phyloP scores from a whole-genome alignment of 768 basidiomycete genomes.

The Panellus pusillus region DNA sequence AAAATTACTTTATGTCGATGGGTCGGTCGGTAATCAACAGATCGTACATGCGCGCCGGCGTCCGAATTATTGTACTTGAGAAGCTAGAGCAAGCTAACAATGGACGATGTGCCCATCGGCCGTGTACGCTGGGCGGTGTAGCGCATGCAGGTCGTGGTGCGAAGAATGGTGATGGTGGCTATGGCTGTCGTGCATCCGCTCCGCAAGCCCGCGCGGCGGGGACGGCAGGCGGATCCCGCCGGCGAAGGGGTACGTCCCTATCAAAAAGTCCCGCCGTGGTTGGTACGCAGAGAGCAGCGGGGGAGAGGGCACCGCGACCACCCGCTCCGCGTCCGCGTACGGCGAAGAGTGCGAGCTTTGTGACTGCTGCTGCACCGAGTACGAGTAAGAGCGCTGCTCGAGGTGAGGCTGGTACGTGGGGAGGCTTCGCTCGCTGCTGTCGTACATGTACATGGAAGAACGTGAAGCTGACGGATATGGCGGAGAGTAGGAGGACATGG shows the following conservation, averaged over 20 bases:
- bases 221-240: slow-evolving; percentile 18
- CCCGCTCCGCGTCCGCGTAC: background rate
- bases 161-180: slow-evolving; percentile 7
- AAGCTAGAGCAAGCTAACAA: background rate
- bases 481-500: background rate
- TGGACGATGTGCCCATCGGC: slow-evolving; percentile 15
- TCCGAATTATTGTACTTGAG: background rate
- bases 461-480: slow-evolving; percentile 12
- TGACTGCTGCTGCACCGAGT: background rate
- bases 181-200: slow-evolving; percentile 1
- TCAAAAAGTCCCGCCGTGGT: slow-evolving; percentile 6
- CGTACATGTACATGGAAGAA: slow-evolving; percentile 19
- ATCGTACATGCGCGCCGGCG: background rate
- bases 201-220: slow-evolving; percentile 16
- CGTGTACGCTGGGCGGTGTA: slow-evolving; percentile 15
- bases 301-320: background rate
- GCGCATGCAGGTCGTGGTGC: slow-evolving; percentile 20
- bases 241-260: slow-evolving; percentile 1
- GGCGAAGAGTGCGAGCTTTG: background rate
- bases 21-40: background rate
- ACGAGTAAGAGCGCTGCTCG: background rate
- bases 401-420: background rate
- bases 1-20: slow-evolving; percentile 1
- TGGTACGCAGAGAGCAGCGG: slow-evolving; percentile 5
- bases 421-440: background rate